phyloP scores from a whole-genome alignment of 2,329 filamentous ascomycete genomes.

The Phialophora chinensis region DNA sequence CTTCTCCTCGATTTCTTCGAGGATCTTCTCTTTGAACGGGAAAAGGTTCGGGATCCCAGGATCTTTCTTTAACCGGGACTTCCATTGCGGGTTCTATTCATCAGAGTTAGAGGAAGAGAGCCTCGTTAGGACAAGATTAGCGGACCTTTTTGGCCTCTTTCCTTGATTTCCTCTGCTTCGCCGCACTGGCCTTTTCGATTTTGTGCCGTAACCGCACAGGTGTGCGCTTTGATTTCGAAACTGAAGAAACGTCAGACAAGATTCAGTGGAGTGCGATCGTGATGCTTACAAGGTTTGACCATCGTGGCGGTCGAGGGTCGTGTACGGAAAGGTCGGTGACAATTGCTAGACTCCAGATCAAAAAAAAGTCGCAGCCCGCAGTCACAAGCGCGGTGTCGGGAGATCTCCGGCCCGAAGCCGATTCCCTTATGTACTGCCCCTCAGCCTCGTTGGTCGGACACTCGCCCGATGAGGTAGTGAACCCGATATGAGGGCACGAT shows the following conservation, averaged over 20 bases:
- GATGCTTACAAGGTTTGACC: conserved; percentile 41
- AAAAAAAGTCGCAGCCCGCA: conserved; percentile 17
- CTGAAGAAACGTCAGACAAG: conserved; percentile 53
- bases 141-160: conserved; percentile 83
- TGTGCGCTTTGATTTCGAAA: conserved; percentile 92
- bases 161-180: conserved; percentile 87
- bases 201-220: conserved; percentile 90
- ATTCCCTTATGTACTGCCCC: neutral
- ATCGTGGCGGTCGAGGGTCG: conserved; percentile 31
- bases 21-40: conserved; percentile 94
- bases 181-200: conserved; percentile 88
- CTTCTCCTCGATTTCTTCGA: conserved; percentile 92
- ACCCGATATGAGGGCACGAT: neutral
- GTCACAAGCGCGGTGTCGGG: neutral
- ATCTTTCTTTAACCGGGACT: conserved; percentile 93
- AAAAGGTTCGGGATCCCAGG: conserved; percentile 97
- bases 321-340: neutral
- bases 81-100: conserved; percentile 85
- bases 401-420: neutral
- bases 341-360: neutral
- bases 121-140: neutral
- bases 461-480: conserved; percentile 2
- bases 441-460: neutral
- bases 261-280: neutral
- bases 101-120: neutral